A percentile compares a stretch with the other conserved stretches of the same genome.
phyloP scores from a whole-genome alignment of 2,329 filamentous ascomycete genomes.

The Beauveria pseudobassiana region DNA sequence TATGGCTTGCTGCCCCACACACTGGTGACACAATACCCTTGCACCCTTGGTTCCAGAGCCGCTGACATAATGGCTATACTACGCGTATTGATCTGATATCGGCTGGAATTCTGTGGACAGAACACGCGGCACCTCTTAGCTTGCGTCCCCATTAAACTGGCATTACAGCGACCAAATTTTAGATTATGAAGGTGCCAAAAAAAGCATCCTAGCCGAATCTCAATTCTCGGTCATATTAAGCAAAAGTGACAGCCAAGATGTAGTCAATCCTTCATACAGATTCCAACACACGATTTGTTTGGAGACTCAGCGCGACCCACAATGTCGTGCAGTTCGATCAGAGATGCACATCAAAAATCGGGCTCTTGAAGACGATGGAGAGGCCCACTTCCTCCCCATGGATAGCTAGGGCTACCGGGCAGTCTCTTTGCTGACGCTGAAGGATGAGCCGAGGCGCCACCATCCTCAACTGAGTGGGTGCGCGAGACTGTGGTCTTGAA shows the following conservation, averaged over 20 bases:
- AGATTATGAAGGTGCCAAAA: neutral
- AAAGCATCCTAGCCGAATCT: neutral
- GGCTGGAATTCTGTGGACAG: neutral
- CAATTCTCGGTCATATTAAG: neutral
- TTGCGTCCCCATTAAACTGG: neutral
- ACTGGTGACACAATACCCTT: neutral
- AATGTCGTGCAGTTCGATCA: neutral
- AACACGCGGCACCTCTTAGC: neutral
- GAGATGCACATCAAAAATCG: neutral
- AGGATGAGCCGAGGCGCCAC: constrained; percentile 10
- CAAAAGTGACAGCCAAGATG: neutral
- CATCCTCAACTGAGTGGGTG: constrained; percentile 8
- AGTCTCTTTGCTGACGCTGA: constrained; percentile 17
- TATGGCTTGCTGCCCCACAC: constrained; percentile 2
- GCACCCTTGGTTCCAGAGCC: neutral
- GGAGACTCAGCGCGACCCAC: neutral
- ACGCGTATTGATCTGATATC: neutral
- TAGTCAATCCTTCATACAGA: neutral
- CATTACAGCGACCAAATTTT: neutral
- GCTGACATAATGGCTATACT: neutral
- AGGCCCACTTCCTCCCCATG: constrained; percentile 29
- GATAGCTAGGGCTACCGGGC: constrained; percentile 25
- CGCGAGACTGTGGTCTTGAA: constrained; percentile 15
- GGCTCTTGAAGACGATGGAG: constrained; percentile 28
- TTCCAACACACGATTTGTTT: constrained; percentile 2